Base-by-base conservation (phyloP, 192 early-diverging fungal genomes). In the Linderina pennispora region DNA sequence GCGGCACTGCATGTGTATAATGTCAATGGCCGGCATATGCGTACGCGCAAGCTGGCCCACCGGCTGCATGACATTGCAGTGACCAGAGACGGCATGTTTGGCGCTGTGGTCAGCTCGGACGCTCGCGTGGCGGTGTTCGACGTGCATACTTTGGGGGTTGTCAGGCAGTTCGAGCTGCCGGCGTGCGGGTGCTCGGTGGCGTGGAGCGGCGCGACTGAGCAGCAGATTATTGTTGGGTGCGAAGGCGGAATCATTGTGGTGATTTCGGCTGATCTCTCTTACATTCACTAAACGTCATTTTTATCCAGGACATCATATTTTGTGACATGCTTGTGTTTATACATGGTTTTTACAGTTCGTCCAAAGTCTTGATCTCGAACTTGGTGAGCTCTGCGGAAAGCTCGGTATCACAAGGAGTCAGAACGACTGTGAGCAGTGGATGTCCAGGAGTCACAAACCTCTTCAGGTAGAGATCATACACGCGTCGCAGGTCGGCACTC, bases 81-180 rank as follows among this genome's bases (percentile, higher is more conserved):
- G 48, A 67, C 64, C 10, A 40, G 16, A 13, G 64, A 67, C 36
- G 64, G 64, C 33, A 44, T 13, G 15, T 67, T 35, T 39, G 64
- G 64, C 16, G 64, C 48, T 5, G 59, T 51, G 17, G 64, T 67
- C n/a, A 67, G 56, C 53, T 23, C 23, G 5, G 58, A 67, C 35
- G 55, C 64, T 43, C 64, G 57, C 6, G 64, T 67, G 39, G 64
- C 64, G 8, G 44, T 67, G 0, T 67, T 67, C 31, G 57, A 60
- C 31, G 45, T 47, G 4, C 39, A 48, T 20, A 52, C 64, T 5
- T 40, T 67, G 6, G 45, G 57, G 16, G 35, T 67, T 5, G 57
- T 67, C 15, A 55, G 64, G 15, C 64, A 67, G 48, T 67, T 67
- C 43, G 64, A 67, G 45, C 64, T 67, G 19, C 64, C 64, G 4